Percentiles rank a stretch among this genome's conserved stretches.
These are phyloP conservation scores for Monosporozyma yasuniensis DNA, from an alignment of 805 yeast genomes.

Conservation along the genomic window DNA sequence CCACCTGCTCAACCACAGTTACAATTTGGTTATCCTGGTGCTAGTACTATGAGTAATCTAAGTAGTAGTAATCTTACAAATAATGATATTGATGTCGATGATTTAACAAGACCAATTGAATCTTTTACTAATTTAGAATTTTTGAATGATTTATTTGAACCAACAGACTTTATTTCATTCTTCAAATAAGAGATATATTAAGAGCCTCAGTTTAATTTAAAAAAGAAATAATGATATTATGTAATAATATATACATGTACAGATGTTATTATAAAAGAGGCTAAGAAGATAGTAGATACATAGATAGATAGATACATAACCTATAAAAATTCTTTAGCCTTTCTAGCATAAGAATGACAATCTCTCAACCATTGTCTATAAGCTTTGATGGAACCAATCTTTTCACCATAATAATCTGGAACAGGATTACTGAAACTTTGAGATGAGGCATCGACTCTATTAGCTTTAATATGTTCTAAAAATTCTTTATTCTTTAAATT, in stretches of 20 bases:
- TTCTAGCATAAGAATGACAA: constrained; percentile 81
- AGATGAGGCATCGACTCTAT: constrained; percentile 86
- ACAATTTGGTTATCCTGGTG: neutral
- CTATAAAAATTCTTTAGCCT: constrained; percentile 62
- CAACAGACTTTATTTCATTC: constrained; percentile 22
- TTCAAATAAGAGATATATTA: constrained; percentile 5
- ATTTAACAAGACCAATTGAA: constrained; percentile 6
- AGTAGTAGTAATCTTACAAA: constrained; percentile 1
- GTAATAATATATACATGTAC: neutral
- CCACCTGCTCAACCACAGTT: neutral
- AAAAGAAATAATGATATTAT: neutral
- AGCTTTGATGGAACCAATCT: constrained; percentile 73
- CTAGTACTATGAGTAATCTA: neutral
- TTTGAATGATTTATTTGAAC: constrained; percentile 22
- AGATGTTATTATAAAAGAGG: neutral
- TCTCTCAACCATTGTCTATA: constrained; percentile 96
- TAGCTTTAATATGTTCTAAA: constrained; percentile 59
- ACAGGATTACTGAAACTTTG: constrained; percentile 91
- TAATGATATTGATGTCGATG: neutral
- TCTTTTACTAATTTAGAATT: constrained; percentile 12
- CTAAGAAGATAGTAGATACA: neutral
- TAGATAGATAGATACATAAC: neutral
- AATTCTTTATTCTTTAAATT: constrained; percentile 62
- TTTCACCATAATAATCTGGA: constrained; percentile 98
- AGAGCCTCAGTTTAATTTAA: no score